Evolutionary conservation across 1,139 yeast species (phyloP).

Genomic region (Blastobotrys capitulatus): DNA sequence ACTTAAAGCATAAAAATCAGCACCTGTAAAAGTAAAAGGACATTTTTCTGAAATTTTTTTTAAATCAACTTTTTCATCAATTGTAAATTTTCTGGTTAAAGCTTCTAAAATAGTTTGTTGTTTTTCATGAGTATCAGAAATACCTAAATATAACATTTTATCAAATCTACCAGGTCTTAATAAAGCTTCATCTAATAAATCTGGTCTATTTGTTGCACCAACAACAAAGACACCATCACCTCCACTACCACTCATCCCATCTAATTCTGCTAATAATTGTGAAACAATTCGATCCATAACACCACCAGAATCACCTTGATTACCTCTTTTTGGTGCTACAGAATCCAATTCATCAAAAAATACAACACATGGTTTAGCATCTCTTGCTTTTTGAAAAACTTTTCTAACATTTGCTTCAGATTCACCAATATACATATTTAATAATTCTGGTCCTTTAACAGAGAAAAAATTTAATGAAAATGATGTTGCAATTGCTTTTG

Average conservation of each 20-base stretch:
- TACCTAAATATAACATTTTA: constrained; percentile 88
- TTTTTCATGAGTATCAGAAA: constrained; percentile 84
- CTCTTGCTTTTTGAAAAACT: constrained; percentile 90
- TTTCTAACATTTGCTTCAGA: constrained; percentile 95
- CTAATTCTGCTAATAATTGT: constrained; percentile 87
- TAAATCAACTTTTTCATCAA: constrained; percentile 58
- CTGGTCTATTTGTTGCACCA: constrained; percentile 97
- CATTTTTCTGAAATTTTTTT: constrained; percentile 59
- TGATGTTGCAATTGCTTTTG: constrained; percentile 94
- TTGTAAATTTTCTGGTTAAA: constrained; percentile 70
- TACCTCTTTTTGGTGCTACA: constrained; percentile 96
- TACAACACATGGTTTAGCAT: constrained; percentile 95
- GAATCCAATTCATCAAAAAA: constrained; percentile 97
- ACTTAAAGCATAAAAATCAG: constrained; percentile 93
- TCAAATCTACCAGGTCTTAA: constrained; percentile 95
- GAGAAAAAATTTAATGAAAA: constrained; percentile 91
- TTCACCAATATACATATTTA: constrained; percentile 97
- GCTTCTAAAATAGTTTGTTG: constrained; percentile 85
- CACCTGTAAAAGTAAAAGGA: constrained; percentile 91
- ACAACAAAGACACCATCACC: constrained; percentile 96
- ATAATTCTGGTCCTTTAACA: constrained; percentile 91
- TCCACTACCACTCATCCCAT: constrained; percentile 84
- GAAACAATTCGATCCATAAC: constrained; percentile 98
- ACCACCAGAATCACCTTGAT: constrained; percentile 97
- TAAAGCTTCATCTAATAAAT: constrained; percentile 86